A percentile compares a stretch with the other conserved stretches of the same genome.
Evolutionary conservation across 257 asterid genomes (phyloP).

Genomic region (Euphrasia confusa): DNA sequence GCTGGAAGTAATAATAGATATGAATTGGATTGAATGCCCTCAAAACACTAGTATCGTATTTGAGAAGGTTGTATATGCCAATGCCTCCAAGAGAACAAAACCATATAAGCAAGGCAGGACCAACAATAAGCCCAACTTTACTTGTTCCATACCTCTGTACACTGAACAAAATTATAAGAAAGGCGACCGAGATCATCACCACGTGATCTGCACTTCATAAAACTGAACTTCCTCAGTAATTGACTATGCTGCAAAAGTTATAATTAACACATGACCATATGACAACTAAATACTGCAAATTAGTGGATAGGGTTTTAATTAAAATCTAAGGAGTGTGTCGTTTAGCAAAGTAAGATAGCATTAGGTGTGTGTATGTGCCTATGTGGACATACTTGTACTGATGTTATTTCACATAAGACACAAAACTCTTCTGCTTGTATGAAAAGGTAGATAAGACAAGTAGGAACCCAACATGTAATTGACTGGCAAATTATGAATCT

Average conservation of each 20-base stretch:
- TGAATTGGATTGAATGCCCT: conserved; percentile 89
- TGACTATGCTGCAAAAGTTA: conserved; percentile 16
- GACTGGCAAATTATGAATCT: conserved; percentile 11
- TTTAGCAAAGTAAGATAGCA: conserved; percentile 19
- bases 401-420: conserved; percentile 15
- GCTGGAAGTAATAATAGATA: conserved; percentile 76
- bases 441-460: conserved; percentile 6
- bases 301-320: conserved; percentile 17
- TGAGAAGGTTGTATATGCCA: conserved; percentile 88
- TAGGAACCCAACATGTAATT: conserved; percentile 14
- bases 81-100: conserved; percentile 89
- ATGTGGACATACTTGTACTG: conserved; percentile 23
- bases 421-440: conserved; percentile 57
- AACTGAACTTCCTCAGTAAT: conserved; percentile 32
- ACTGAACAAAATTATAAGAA: conserved; percentile 82
- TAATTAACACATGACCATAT: conserved; percentile 16
- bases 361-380: not conserved
- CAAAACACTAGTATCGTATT: conserved; percentile 69
- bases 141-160: conserved; percentile 95
- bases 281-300: conserved; percentile 13
- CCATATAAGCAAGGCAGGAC: conserved; percentile 97
- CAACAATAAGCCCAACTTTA: conserved; percentile 93
- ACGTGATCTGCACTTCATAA: conserved; percentile 77
- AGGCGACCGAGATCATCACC: conserved; percentile 83
- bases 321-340: conserved; percentile 10